A percentile compares a stretch with the other conserved stretches of the same genome.
These are phyloP conservation scores for Theileria annulata DNA, from an alignment of 169 alveolate genomes.

Conservation along the genomic window DNA sequence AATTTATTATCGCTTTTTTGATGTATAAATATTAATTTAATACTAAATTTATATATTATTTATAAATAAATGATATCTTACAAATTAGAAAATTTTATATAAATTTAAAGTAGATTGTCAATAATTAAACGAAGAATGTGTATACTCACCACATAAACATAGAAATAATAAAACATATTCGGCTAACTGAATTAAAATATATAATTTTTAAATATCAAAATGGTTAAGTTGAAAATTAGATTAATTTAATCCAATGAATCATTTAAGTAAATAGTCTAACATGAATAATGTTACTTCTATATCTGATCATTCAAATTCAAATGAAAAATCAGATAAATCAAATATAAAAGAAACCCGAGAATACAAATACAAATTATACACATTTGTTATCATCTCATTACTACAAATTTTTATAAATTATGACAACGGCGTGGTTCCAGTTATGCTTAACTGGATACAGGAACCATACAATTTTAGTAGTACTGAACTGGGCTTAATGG, in stretches of 20 bases:
- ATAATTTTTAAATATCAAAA: too few relatives aligned
- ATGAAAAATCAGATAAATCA: neutral
- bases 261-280: neutral
- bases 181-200: neutral
- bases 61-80: neutral
- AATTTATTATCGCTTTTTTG: neutral
- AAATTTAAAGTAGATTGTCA: too few relatives aligned
- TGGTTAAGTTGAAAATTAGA: neutral
- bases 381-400: neutral
- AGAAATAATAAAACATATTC: too few relatives aligned
- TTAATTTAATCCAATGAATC: neutral
- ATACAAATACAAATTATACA: slow-evolving; percentile 8
- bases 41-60: neutral
- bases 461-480: slow-evolving; percentile 39
- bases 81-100: neutral
- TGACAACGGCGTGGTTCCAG: slow-evolving; percentile 62
- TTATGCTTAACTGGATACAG: slow-evolving; percentile 44
- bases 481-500: slow-evolving; percentile 64
- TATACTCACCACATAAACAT: neutral
- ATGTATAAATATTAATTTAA: too few relatives aligned
- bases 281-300: neutral
- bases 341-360: neutral
- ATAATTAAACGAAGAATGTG: neutral
- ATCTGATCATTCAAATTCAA: neutral
- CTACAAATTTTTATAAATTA: slow-evolving; percentile 11